Conservation (phyloP, 2,329 filamentous ascomycete species). For the Aureobasidium sp. region DNA sequence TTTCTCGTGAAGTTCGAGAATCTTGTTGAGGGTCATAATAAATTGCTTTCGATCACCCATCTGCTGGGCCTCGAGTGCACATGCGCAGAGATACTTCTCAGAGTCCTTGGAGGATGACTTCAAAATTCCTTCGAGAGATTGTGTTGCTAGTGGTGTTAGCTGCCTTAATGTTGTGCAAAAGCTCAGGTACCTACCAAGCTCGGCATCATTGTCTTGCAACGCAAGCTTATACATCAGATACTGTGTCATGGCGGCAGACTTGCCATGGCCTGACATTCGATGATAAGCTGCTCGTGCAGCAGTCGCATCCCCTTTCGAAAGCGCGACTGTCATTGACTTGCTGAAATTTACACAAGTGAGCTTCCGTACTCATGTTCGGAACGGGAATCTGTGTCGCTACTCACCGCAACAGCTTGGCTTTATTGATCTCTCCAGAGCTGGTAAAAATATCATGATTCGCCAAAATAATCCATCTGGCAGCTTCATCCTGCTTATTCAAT, state of each 20-base stretch:
- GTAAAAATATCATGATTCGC: slow-evolving; percentile 62
- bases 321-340: slow-evolving; percentile 64
- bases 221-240: slow-evolving; percentile 72
- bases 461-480: slow-evolving; percentile 63
- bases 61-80: slow-evolving; percentile 68
- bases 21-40: slow-evolving; percentile 51
- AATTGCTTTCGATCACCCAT: slow-evolving; percentile 56
- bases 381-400: background rate
- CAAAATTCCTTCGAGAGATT: slow-evolving; percentile 57
- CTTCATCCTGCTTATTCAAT: slow-evolving; percentile 42
- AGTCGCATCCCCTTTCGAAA: slow-evolving; percentile 51
- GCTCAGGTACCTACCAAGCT: slow-evolving; percentile 26
- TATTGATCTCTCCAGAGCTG: slow-evolving; percentile 58
- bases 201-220: slow-evolving; percentile 51
- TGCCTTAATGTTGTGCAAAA: background rate
- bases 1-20: slow-evolving; percentile 52
- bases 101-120: slow-evolving; percentile 47
- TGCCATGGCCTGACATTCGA: slow-evolving; percentile 52
- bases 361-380: background rate
- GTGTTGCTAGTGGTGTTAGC: slow-evolving; percentile 34
- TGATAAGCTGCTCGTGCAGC: slow-evolving; percentile 51
- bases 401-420: slow-evolving; percentile 59
- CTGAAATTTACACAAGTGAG: background rate
- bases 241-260: slow-evolving; percentile 57
- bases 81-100: slow-evolving; percentile 65